Conservation (phyloP, 495 filamentous ascomycete genomes). For the Alectoria sarmentosa region DNA sequence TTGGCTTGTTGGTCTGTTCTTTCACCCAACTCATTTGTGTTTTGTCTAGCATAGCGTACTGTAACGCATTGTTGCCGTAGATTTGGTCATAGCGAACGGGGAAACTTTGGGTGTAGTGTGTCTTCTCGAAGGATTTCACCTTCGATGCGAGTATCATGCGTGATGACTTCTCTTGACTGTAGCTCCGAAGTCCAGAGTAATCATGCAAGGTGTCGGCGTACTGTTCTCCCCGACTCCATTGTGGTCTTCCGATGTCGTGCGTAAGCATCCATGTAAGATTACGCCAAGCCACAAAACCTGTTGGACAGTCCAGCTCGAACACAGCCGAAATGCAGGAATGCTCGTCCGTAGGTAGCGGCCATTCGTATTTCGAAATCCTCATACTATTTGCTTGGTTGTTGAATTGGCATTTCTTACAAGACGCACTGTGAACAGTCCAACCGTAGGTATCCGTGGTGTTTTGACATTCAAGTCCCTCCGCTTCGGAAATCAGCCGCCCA, state of each 20-base stretch:
- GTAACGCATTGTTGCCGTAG: constrained; percentile 2
- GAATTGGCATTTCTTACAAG: background rate
- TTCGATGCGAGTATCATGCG: constrained; percentile 7
- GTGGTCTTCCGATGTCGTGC: constrained; percentile 14
- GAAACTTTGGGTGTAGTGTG: constrained; percentile 9
- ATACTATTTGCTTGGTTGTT: background rate
- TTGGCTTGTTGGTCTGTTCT: background rate
- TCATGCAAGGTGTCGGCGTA: background rate
- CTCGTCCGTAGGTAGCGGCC: background rate
- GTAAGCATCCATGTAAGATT: constrained; percentile 15
- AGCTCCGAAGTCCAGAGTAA: background rate
- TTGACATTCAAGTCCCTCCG: background rate
- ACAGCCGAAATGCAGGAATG: background rate
- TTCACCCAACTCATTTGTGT: background rate
- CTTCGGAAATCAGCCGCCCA: background rate
- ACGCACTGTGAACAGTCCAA: background rate
- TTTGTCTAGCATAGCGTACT: constrained; percentile 1
- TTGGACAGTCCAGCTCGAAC: constrained; percentile 1
- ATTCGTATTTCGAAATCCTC: background rate
- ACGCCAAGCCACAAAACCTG: constrained; percentile 1
- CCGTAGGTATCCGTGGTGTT: background rate
- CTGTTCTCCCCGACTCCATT: too few relatives aligned
- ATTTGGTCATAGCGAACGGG: background rate
- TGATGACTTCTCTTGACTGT: background rate
- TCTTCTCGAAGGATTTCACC: background rate